Conservation (phyloP, 768 basidiomycete species). For the Chalciporus chontae region DNA sequence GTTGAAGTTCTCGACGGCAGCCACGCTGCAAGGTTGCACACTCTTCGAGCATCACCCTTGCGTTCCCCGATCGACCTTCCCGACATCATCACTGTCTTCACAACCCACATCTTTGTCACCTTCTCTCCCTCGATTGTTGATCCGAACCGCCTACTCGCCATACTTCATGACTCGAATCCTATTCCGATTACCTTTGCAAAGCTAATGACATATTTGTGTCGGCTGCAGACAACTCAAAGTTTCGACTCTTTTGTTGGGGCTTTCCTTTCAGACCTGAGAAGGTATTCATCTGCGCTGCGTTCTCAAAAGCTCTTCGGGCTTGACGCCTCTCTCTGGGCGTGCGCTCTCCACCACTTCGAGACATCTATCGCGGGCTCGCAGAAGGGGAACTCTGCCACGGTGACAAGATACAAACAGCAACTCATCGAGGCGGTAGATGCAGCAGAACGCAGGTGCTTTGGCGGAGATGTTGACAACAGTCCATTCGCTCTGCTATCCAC, state of each 20-base stretch:
- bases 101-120: constrained; percentile 17
- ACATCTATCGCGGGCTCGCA: constrained; percentile 21
- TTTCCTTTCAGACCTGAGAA: constrained; percentile 24
- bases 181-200: constrained; percentile 29
- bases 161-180: constrained; percentile 29
- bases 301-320: constrained; percentile 35
- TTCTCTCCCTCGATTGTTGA: constrained; percentile 8
- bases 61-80: constrained; percentile 16
- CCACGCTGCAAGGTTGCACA: constrained; percentile 17
- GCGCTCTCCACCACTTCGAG: constrained; percentile 47
- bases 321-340: constrained; percentile 52
- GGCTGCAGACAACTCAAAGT: constrained; percentile 6
- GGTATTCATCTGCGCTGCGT: constrained; percentile 30
- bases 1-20: constrained; percentile 29
- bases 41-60: constrained; percentile 4
- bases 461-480: constrained; percentile 16
- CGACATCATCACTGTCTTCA: constrained; percentile 23
- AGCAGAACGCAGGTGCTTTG: constrained; percentile 50
- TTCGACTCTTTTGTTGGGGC: constrained; percentile 15
- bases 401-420: constrained; percentile 35
- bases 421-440: constrained; percentile 47
- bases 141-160: constrained; percentile 15
- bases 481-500: constrained; percentile 13
- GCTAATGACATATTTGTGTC: constrained; percentile 23
- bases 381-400: constrained; percentile 19